Percentiles rank a stretch among this genome's conserved stretches.
phyloP scores from a whole-genome alignment of 2,329 filamentous ascomycete genomes.

The Graphilbum ipis-grandicollis region DNA sequence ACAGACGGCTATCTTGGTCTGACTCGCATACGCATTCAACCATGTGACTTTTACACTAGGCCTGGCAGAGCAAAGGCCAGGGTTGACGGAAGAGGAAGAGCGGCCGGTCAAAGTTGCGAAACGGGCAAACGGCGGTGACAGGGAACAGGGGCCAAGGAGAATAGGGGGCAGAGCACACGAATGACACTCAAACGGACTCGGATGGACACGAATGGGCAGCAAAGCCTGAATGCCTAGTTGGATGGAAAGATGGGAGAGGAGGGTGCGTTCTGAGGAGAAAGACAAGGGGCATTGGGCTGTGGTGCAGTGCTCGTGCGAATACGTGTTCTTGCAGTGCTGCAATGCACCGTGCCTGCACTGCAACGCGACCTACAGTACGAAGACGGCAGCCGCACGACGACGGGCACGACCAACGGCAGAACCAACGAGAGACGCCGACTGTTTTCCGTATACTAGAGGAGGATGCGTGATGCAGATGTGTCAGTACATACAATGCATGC shows the following conservation, averaged over 20 bases:
- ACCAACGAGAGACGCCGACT: too few relatives aligned
- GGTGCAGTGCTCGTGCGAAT: too few relatives aligned
- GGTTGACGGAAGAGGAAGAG: neutral
- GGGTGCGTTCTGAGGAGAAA: neutral
- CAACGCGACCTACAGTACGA: neutral
- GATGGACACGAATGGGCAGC: too few relatives aligned
- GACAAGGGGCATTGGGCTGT: neutral
- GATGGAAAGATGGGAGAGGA: neutral
- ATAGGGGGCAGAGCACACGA: neutral
- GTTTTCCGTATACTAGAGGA: too few relatives aligned
- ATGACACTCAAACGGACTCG: too few relatives aligned
- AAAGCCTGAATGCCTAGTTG: too few relatives aligned
- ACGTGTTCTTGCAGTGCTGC: too few relatives aligned
- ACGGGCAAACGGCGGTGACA: conserved; percentile 8
- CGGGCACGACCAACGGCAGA: neutral
- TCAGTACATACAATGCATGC: too few relatives aligned
- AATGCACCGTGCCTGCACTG: neutral
- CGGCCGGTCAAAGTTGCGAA: neutral
- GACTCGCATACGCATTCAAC: conserved; percentile 6
- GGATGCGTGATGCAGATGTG: too few relatives aligned
- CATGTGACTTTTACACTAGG: conserved; percentile 6
- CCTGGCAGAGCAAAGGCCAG: neutral
- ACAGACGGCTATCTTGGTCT: conserved; percentile 4
- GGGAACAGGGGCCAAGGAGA: conserved; percentile 7
- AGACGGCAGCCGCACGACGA: too few relatives aligned